Evolutionary conservation across 805 yeast genomes (phyloP), one percentile per base, ranked within the genome.

Genomic region (Cyberlindnera saturnus): DNA sequence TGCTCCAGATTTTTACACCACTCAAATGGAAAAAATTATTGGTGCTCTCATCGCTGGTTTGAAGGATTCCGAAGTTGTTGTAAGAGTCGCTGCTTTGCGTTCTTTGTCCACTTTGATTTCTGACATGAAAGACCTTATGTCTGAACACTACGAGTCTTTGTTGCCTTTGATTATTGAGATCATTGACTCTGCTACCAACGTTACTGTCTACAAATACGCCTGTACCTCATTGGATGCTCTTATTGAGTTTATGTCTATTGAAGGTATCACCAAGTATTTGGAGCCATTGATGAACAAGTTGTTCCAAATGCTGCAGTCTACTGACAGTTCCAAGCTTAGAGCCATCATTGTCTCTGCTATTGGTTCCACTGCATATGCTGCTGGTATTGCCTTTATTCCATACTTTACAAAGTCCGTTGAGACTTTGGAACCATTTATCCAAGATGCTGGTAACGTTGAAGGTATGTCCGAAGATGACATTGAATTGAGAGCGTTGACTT

Each of bases 331-430:
- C 14, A 67, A 66, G 46, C 71, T 86, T 60, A 83, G 81, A 63
- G 69, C 86, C 39, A 86, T 87, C 47, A 82, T 86, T 59, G 96
- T 93, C 46, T 86, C 96, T 42, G 96, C 97, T 33, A 86, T 93
- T 62, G 98, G 98, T 43, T 90, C 98, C 33, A 87, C 96, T 46
- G 98, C 99, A 26, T 89, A 83, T 61, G 96, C 98, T 44, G 80
- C 96, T 36, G 96, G 97, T 66, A 81, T 82, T 56, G 75, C 85
- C 33, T 93, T 86, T 67, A 70, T 75, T 47, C 97, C 98, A 47
- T 93, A 76, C 71, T 91, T 91, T 65, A 77, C 80, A 59, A 76
- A 80, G 50, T 85, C 96, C 40, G 79, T 91, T 54, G 81, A 82
- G 62, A 77, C 75, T 50, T 74, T 93, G 56, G 93, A 87, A 65